Conservation (phyloP, 768 basidiomycete species). For the Boletus edulis region DNA sequence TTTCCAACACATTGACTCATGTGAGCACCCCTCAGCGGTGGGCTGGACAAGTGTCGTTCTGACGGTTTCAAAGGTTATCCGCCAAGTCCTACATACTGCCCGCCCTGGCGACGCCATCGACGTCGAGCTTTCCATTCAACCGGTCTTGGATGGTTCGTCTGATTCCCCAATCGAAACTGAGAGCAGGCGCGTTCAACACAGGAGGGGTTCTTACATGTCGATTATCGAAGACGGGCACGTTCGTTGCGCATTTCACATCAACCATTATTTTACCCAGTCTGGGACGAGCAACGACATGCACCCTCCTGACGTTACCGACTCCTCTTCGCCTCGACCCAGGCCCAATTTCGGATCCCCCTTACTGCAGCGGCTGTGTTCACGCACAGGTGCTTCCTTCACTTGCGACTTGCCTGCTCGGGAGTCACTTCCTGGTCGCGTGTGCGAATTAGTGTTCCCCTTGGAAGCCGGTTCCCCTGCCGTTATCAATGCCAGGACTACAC, state of each 20-base stretch:
- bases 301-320: constrained; percentile 9
- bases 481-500: constrained; percentile 36
- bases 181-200: constrained; percentile 18
- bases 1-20: constrained; percentile 79
- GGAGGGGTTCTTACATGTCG: constrained; percentile 26
- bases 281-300: constrained; percentile 14
- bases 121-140: constrained; percentile 66
- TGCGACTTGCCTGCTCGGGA: constrained; percentile 42
- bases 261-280: constrained; percentile 42
- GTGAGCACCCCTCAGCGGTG: constrained; percentile 48
- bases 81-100: constrained; percentile 76
- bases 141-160: constrained; percentile 23
- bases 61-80: constrained; percentile 58
- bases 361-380: constrained; percentile 57
- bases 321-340: constrained; percentile 26
- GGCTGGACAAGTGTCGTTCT: constrained; percentile 11
- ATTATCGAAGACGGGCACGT: constrained; percentile 38
- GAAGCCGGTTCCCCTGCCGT: constrained; percentile 54
- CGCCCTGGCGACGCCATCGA: constrained; percentile 79
- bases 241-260: constrained; percentile 56
- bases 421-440: constrained; percentile 48
- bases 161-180: constrained; percentile 27
- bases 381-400: constrained; percentile 49
- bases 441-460: constrained; percentile 63
- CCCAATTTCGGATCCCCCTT: constrained; percentile 51